Evolutionary conservation across 148 eudicot species (phyloP).

Genomic region (Rhododendron williamsianum): DNA sequence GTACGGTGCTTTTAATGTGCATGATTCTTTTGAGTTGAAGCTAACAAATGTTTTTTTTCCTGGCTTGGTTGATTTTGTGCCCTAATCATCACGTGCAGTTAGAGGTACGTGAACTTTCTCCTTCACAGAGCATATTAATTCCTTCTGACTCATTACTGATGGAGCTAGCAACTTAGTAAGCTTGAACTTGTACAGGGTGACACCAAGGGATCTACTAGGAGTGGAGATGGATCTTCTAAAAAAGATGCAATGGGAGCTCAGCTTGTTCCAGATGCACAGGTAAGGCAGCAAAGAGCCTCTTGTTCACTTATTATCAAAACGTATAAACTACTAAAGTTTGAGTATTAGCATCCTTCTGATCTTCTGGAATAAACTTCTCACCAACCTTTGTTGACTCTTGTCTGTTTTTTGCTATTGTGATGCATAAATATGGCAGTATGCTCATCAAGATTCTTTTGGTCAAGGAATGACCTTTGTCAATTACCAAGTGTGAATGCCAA

Average conservation of each 20-base stretch:
- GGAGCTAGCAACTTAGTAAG: background rate
- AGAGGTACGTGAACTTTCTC: slow-evolving; percentile 47
- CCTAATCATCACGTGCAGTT: slow-evolving; percentile 33
- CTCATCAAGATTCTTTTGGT: slow-evolving; percentile 66
- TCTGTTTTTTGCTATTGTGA: background rate
- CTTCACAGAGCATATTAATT: background rate
- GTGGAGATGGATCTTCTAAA: slow-evolving; percentile 55
- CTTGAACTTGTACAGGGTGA: slow-evolving; percentile 55
- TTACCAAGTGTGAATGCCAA: slow-evolving; percentile 40
- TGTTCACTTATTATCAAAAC: background rate
- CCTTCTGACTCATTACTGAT: background rate
- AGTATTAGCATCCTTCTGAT: background rate
- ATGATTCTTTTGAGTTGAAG: background rate
- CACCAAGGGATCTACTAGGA: slow-evolving; percentile 77
- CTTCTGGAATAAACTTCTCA: background rate
- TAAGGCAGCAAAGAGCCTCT: slow-evolving; percentile 10
- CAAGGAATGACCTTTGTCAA: slow-evolving; percentile 65
- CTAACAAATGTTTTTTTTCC: slow-evolving; percentile 2
- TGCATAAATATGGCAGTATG: slow-evolving; percentile 46
- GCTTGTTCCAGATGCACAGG: slow-evolving; percentile 55
- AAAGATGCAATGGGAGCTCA: slow-evolving; percentile 51
- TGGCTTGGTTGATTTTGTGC: slow-evolving; percentile 10
- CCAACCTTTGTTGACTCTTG: background rate
- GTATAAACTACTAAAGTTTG: background rate
- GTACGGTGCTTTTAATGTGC: background rate